Percentiles rank a stretch among this genome's conserved stretches.
Conservation (phyloP, 208 protist species). For the Strigomonas galati region DNA sequence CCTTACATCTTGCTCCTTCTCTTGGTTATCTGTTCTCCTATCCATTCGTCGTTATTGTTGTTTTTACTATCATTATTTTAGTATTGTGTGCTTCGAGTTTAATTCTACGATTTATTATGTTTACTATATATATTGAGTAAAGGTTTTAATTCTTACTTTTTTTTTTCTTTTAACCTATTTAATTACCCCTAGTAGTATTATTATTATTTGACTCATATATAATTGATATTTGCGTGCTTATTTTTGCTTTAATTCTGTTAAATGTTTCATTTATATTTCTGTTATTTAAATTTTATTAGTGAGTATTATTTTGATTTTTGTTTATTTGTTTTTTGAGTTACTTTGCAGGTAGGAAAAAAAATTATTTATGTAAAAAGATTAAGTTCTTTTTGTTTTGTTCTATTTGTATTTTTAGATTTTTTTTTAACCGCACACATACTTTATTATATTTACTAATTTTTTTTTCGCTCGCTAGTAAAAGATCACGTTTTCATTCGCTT, state of each 20-base stretch:
- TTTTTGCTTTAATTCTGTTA: conserved; percentile 8
- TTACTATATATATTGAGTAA: conserved; percentile 16
- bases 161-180: not conserved
- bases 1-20: too few relatives aligned
- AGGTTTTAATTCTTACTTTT: conserved; percentile 15
- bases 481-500: conserved; percentile 10
- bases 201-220: conserved; percentile 14
- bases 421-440: not conserved
- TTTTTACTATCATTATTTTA: conserved; percentile 5
- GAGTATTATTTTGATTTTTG: not conserved
- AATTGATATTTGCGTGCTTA: conserved; percentile 13
- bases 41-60: not conserved
- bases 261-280: conserved; percentile 15
- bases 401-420: conserved; percentile 21
- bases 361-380: conserved; percentile 14
- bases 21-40: too few relatives aligned
- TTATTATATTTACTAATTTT: conserved; percentile 6
- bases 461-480: conserved; percentile 2
- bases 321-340: not conserved
- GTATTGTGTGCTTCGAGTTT: too few relatives aligned
- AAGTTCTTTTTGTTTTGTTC: conserved; percentile 6
- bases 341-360: not conserved
- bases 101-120: conserved; percentile 13
- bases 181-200: conserved; percentile 17
- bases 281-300: conserved; percentile 9